Percentiles rank a stretch among this genome's conserved stretches.
Evolutionary conservation across 2,329 filamentous ascomycete genomes (phyloP).

Genomic region (Seiridium cupressi): DNA sequence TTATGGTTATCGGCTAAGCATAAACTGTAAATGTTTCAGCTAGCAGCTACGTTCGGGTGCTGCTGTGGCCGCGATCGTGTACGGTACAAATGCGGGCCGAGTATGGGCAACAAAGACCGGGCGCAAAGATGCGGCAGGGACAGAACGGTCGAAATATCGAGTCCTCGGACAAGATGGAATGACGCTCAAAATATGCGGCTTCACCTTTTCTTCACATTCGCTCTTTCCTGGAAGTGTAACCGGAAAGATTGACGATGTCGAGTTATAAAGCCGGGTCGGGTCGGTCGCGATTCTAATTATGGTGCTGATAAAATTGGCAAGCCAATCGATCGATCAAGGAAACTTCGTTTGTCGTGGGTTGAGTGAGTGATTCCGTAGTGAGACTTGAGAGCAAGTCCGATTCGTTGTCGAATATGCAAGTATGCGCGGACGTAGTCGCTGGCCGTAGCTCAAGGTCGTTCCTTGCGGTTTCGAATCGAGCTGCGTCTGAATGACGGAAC

Average conservation of each 20-base stretch:
- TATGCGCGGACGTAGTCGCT: background rate
- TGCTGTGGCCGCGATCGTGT: background rate
- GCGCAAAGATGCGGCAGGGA: too few relatives aligned
- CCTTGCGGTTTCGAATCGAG: background rate
- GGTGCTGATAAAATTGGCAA: background rate
- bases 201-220: too few relatives aligned
- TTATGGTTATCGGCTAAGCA: constrained; percentile 1
- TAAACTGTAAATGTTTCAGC: constrained; percentile 7
- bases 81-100: background rate
- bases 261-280: background rate
- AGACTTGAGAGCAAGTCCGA: background rate
- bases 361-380: background rate
- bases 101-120: background rate
- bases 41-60: constrained; percentile 4
- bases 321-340: background rate
- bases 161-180: too few relatives aligned
- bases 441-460: background rate
- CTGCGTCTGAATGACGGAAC: background rate
- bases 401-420: background rate
- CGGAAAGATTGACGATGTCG: too few relatives aligned
- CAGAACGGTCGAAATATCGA: too few relatives aligned
- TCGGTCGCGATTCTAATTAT: background rate
- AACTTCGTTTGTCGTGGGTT: background rate
- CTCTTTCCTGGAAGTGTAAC: too few relatives aligned
- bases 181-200: too few relatives aligned